Conservation (phyloP, 345 rosid genomes). For the Erodium maritimum region DNA sequence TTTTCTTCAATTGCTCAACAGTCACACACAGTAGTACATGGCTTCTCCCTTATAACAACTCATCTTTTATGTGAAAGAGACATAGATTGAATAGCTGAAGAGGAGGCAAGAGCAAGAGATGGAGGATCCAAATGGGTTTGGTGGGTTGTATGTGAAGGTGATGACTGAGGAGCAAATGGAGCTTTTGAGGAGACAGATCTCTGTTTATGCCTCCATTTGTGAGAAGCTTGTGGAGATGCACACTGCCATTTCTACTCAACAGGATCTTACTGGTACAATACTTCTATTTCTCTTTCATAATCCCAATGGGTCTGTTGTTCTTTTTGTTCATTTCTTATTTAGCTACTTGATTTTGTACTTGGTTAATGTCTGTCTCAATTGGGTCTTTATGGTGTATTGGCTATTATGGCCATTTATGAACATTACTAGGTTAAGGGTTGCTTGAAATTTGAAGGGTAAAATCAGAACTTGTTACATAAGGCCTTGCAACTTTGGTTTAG, state of each 20-base stretch:
- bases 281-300: too few relatives aligned
- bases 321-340: background rate
- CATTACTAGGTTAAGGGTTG: background rate
- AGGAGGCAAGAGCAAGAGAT: slow-evolving; percentile 1
- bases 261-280: slow-evolving; percentile 33
- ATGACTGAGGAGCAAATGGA: slow-evolving; percentile 84
- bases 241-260: slow-evolving; percentile 26
- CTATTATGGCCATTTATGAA: too few relatives aligned
- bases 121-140: slow-evolving; percentile 5
- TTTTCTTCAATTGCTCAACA: background rate
- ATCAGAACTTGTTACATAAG: too few relatives aligned
- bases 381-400: too few relatives aligned
- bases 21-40: background rate
- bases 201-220: slow-evolving; percentile 38
- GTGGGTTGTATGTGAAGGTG: slow-evolving; percentile 24
- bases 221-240: slow-evolving; percentile 54
- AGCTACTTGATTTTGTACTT: background rate
- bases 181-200: slow-evolving; percentile 53
- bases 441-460: background rate
- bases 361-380: too few relatives aligned
- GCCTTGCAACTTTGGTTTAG: too few relatives aligned
- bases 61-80: background rate
- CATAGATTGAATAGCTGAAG: background rate
- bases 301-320: background rate
- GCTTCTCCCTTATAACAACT: too few relatives aligned